These are phyloP conservation scores for Xanthoconium stramineum DNA, from an alignment of 768 basidiomycete species.

Conservation along the genomic window DNA sequence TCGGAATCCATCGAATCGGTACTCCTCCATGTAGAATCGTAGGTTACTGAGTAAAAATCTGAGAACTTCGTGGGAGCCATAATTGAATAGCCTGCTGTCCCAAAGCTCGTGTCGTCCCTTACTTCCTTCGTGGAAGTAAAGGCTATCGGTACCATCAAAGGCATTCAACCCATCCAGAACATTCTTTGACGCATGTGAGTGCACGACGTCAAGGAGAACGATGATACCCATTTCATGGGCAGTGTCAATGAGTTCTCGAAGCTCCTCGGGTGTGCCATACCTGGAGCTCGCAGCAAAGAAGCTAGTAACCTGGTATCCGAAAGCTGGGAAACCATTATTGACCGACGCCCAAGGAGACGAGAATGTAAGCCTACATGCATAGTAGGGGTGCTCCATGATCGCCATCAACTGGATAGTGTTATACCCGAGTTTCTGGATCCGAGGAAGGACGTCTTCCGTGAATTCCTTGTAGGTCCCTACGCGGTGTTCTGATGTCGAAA, in stretches of 20 bases:
- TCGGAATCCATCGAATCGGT: conserved; percentile 94
- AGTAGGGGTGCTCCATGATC: conserved; percentile 97
- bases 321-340: conserved; percentile 50
- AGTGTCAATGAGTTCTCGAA: conserved; percentile 92
- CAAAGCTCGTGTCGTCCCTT: conserved; percentile 94
- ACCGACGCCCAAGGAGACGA: neutral
- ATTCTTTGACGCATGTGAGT: conserved; percentile 98
- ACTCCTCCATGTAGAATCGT: conserved; percentile 94
- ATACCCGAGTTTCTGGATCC: conserved; percentile 91
- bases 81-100: conserved; percentile 98
- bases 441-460: conserved; percentile 74
- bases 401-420: conserved; percentile 99
- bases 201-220: conserved; percentile 94
- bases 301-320: conserved; percentile 96
- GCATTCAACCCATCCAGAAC: conserved; percentile 91
- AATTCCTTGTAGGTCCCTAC: conserved; percentile 98
- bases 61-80: conserved; percentile 89
- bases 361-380: conserved; percentile 68
- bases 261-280: conserved; percentile 93
- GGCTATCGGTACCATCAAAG: conserved; percentile 97
- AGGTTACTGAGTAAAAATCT: conserved; percentile 94
- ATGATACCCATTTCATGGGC: conserved; percentile 92
- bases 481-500: conserved; percentile 81
- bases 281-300: conserved; percentile 97
- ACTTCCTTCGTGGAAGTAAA: conserved; percentile 92